Evolutionary conservation across 2,329 filamentous ascomycete genomes (phyloP).

Genomic region (Sclerotinia trifoliorum): DNA sequence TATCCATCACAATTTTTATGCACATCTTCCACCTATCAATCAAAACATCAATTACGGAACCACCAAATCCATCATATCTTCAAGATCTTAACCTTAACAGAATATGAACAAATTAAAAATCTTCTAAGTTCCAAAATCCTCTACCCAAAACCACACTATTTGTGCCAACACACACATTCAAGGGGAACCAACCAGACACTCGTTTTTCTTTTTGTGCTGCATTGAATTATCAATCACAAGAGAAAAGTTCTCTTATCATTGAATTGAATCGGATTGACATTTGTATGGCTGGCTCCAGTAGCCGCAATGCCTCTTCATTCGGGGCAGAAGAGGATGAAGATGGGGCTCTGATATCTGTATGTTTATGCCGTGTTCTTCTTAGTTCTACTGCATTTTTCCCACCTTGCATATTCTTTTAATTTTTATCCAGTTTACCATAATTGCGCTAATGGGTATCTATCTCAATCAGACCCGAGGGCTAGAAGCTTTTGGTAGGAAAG

Average conservation of each 20-base stretch:
- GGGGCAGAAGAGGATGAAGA: conserved; percentile 36
- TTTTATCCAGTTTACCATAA: background rate
- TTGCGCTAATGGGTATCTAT: conserved; percentile 14
- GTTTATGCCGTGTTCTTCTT: conserved; percentile 21
- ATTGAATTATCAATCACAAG: conserved; percentile 13
- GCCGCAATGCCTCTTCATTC: conserved; percentile 40
- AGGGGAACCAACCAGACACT: conserved; percentile 5
- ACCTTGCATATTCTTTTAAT: background rate
- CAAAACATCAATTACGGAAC: background rate
- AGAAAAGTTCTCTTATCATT: background rate
- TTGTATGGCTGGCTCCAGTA: conserved; percentile 40
- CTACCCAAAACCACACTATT: background rate
- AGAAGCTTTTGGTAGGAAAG: conserved; percentile 91
- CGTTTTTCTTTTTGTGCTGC: background rate
- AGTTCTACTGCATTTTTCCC: conserved; percentile 1
- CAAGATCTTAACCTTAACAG: background rate
- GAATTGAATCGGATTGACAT: conserved; percentile 9
- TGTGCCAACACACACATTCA: conserved; percentile 12
- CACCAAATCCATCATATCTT: background rate
- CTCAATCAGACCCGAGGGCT: conserved; percentile 71
- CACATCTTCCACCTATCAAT: conserved; percentile 2
- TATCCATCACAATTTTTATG: background rate
- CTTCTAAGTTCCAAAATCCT: conserved; percentile 5
- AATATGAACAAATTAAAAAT: conserved; percentile 18
- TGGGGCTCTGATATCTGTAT: conserved; percentile 40